Evolutionary conservation across 202 grass and related monocot species (phyloP).

Genomic region (Carex arenaria): DNA sequence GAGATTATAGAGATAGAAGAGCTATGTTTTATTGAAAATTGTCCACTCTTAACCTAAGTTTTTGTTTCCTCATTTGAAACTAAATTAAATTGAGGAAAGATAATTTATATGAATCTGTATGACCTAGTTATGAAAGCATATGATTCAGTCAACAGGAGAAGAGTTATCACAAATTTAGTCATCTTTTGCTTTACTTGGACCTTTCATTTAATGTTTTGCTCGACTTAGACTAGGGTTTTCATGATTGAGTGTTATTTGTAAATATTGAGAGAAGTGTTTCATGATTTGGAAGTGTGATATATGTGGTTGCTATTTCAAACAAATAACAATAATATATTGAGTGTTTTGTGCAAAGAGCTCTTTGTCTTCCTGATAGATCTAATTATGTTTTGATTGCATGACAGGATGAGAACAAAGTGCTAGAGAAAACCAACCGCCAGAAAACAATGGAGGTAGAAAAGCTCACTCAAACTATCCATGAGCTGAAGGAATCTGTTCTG

Average conservation of each 20-base stretch:
- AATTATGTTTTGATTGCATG: constrained; percentile 3
- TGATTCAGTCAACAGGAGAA: neutral
- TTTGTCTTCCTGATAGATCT: neutral
- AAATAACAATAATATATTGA: neutral
- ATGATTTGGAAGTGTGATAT: neutral
- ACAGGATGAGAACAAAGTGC: constrained; percentile 83
- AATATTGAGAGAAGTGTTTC: neutral
- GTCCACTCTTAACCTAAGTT: neutral
- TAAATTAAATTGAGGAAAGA: neutral
- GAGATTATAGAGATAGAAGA: neutral
- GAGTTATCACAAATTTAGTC: neutral
- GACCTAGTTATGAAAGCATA: neutral
- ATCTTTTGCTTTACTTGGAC: neutral
- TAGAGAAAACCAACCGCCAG: constrained; percentile 74
- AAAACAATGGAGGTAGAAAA: constrained; percentile 79
- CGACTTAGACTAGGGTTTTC: neutral
- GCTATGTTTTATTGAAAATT: neutral
- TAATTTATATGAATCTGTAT: neutral
- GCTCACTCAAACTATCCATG: constrained; percentile 59
- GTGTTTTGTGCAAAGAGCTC: neutral
- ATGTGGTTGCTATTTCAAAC: neutral
- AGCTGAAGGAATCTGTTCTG: constrained; percentile 81
- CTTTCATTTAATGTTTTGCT: neutral
- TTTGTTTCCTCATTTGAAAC: neutral
- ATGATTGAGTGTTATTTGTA: neutral